Evolutionary conservation across 768 basidiomycete genomes (phyloP).

Genomic region (Lactarius tabidus): DNA sequence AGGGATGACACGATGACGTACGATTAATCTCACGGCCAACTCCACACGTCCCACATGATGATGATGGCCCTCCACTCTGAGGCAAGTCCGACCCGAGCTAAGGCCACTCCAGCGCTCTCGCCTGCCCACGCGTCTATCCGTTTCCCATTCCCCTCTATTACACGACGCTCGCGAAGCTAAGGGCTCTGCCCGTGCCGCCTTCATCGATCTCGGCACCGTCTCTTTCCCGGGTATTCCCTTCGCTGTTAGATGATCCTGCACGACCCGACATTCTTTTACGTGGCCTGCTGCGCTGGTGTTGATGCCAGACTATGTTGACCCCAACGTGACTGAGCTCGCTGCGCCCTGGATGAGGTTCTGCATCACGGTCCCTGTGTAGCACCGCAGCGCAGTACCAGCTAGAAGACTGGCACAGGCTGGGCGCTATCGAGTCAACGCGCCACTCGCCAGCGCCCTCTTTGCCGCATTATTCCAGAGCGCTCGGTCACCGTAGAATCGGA

Average conservation of each 20-base stretch:
- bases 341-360: slow-evolving; percentile 3
- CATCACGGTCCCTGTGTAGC: neutral
- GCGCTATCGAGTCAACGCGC: slow-evolving; percentile 1
- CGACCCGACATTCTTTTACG: slow-evolving; percentile 7
- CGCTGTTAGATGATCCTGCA: slow-evolving; percentile 7
- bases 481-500: neutral
- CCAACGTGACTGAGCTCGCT: slow-evolving; percentile 3
- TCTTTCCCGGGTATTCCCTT: slow-evolving; percentile 4
- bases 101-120: neutral
- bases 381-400: slow-evolving; percentile 11
- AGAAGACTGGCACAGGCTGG: slow-evolving; percentile 2
- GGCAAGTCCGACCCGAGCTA: neutral
- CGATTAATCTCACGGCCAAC: neutral
- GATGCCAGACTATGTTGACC: slow-evolving; percentile 1
- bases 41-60: neutral
- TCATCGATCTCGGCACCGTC: slow-evolving; percentile 12
- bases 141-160: neutral
- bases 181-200: too few species aligned
- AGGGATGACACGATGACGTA: neutral
- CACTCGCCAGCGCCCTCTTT: neutral
- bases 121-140: neutral
- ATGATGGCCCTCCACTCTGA: neutral
- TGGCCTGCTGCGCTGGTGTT: neutral
- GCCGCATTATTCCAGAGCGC: neutral
- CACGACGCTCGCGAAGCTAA: slow-evolving; percentile 8